These are phyloP conservation scores for Pseudogymnoascus sp. DNA, from an alignment of 2,329 filamentous ascomycete genomes.

Conservation along the genomic window DNA sequence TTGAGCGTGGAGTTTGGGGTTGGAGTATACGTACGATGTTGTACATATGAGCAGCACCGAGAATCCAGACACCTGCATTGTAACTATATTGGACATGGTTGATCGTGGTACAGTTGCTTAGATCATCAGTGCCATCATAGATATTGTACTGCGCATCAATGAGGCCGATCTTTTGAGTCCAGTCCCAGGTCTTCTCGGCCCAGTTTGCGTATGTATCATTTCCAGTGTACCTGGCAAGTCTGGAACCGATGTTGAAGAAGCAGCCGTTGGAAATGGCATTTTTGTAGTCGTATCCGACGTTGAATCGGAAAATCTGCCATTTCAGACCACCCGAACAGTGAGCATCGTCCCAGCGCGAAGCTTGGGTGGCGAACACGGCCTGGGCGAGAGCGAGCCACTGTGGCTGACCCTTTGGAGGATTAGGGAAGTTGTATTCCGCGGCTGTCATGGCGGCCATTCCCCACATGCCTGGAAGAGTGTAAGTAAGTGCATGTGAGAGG, in stretches of 20 bases:
- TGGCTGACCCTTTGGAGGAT: conserved; percentile 54
- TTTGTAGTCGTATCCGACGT: conserved; percentile 56
- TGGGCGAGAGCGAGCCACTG: conserved; percentile 75
- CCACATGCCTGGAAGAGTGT: conserved; percentile 57
- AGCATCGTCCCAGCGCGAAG: conserved; percentile 58
- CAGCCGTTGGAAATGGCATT: conserved; percentile 63
- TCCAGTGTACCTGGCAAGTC: conserved; percentile 69
- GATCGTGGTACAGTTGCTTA: conserved; percentile 41
- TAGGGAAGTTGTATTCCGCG: conserved; percentile 67
- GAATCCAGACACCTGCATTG: conserved; percentile 60
- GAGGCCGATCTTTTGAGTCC: conserved; percentile 49
- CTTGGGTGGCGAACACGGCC: conserved; percentile 74
- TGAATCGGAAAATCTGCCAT: conserved; percentile 80
- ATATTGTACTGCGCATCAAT: conserved; percentile 51
- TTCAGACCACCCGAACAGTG: conserved; percentile 68
- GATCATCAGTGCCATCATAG: conserved; percentile 47
- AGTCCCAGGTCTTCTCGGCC: conserved; percentile 65
- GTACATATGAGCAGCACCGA: conserved; percentile 40
- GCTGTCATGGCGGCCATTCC: conserved; percentile 74
- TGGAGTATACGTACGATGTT: conserved; percentile 37
- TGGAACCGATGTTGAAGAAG: conserved; percentile 62
- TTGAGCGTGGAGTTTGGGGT: conserved; percentile 44
- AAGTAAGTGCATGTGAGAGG: neutral
- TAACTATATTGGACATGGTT: conserved; percentile 61
- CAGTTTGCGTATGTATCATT: conserved; percentile 73